Evolutionary conservation across 257 asterid genomes (phyloP).

Genomic region (Solanum chmielewskii): DNA sequence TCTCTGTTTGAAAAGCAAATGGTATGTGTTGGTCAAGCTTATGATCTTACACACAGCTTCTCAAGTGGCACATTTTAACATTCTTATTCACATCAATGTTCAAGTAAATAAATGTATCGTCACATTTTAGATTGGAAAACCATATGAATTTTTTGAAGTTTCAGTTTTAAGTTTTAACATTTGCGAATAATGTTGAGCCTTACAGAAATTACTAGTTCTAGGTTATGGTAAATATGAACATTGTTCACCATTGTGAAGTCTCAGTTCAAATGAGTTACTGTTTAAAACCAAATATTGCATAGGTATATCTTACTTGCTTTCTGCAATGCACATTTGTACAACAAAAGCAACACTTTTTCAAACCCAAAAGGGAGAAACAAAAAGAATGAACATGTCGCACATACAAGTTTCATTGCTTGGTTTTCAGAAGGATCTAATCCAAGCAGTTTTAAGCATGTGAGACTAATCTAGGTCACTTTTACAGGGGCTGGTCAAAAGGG

Average conservation of each 20-base stretch:
- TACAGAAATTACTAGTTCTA: not conserved
- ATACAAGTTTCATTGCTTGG: not conserved
- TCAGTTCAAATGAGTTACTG: not conserved
- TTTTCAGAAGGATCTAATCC: not conserved
- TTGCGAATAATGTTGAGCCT: not conserved
- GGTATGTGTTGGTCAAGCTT: slow-evolving; percentile 27
- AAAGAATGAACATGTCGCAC: not conserved
- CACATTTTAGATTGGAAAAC: not conserved
- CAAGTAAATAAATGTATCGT: not conserved
- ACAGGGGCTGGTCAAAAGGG: slow-evolving; percentile 67
- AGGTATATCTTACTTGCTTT: not conserved
- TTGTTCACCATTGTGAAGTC: not conserved
- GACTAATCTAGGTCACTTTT: not conserved
- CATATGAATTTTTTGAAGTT: not conserved
- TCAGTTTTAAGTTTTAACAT: not conserved
- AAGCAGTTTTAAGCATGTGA: not conserved
- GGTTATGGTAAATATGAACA: not conserved
- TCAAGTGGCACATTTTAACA: not conserved
- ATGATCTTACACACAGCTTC: not conserved
- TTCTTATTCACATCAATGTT: not conserved
- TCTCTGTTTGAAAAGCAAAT: slow-evolving; percentile 86
- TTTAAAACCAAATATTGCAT: not conserved
- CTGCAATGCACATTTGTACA: not conserved
- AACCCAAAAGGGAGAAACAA: not conserved
- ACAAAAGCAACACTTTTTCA: not conserved